Conservation (phyloP, 495 filamentous ascomycete species). For the Trichoderma virens region DNA sequence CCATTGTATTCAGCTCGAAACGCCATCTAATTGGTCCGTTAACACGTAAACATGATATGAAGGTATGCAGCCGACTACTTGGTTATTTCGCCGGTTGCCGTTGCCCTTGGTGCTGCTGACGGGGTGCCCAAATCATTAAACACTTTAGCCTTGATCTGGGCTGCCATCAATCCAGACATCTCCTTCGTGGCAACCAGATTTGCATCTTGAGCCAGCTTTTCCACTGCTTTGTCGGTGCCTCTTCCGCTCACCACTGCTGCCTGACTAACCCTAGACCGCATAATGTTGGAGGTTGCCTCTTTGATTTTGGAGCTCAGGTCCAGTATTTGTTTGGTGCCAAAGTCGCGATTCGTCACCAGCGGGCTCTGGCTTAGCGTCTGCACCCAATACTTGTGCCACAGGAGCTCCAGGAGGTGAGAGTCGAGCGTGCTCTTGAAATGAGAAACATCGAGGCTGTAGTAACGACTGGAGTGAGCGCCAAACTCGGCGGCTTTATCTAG, state of each 20-base stretch:
- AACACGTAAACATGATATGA: too few species aligned
- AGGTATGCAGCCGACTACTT: too few species aligned
- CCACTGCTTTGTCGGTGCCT: conserved; percentile 52
- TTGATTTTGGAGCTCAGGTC: conserved; percentile 77
- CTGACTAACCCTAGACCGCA: conserved; percentile 23
- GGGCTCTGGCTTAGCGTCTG: conserved; percentile 94
- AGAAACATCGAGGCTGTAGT: conserved; percentile 84
- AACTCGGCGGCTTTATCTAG: conserved; percentile 92
- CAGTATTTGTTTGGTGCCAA: conserved; percentile 81
- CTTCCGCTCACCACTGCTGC: conserved; percentile 14
- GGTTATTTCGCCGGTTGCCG: too few species aligned
- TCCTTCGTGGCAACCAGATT: conserved; percentile 83
- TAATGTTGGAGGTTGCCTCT: conserved; percentile 47
- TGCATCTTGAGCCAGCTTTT: conserved; percentile 71
- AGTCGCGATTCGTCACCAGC: conserved; percentile 88
- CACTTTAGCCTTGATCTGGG: conserved; percentile 74
- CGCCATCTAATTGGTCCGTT: too few species aligned
- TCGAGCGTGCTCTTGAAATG: conserved; percentile 93
- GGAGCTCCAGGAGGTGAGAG: conserved; percentile 67
- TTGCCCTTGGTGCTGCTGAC: too few species aligned
- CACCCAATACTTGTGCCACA: conserved; percentile 99
- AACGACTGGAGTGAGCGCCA: conserved; percentile 80
- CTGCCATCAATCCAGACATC: conserved; percentile 71
- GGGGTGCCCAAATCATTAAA: conserved; percentile 70
- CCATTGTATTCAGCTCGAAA: too few species aligned